These are phyloP conservation scores for Colletotrichum sp. DNA, from an alignment of 2,329 filamentous ascomycete genomes.

Conservation along the genomic window DNA sequence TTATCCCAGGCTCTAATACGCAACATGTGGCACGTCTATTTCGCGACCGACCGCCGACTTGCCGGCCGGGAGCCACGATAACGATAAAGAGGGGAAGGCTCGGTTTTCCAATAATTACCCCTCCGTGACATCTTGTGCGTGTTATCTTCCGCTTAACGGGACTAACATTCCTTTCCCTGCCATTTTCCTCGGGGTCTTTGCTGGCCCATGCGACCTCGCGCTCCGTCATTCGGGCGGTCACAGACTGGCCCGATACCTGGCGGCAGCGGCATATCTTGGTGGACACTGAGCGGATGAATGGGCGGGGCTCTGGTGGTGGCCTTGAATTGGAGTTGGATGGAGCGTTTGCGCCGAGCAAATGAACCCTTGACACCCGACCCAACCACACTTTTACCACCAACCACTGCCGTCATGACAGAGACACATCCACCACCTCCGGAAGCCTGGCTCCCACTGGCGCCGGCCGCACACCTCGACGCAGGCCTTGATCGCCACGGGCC, in stretches of 20 bases:
- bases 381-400: background rate
- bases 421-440: background rate
- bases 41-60: background rate
- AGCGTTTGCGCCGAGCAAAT: background rate
- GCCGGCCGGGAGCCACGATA: constrained; percentile 1
- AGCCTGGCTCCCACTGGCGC: background rate
- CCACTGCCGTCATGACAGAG: constrained; percentile 1
- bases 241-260: background rate
- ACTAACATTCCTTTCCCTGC: background rate
- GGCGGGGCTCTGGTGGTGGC: background rate
- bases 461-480: background rate
- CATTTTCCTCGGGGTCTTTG: background rate
- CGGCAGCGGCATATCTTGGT: background rate
- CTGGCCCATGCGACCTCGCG: background rate
- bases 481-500: background rate
- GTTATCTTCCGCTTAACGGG: background rate
- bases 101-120: background rate
- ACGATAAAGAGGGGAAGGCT: background rate
- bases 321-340: background rate
- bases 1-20: background rate
- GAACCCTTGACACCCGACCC: background rate
- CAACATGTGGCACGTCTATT: background rate
- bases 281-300: background rate
- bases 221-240: background rate
- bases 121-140: background rate